These are phyloP conservation scores for Irpex sp. DNA, from an alignment of 1,284 basidiomycete species.

Conservation along the genomic window DNA sequence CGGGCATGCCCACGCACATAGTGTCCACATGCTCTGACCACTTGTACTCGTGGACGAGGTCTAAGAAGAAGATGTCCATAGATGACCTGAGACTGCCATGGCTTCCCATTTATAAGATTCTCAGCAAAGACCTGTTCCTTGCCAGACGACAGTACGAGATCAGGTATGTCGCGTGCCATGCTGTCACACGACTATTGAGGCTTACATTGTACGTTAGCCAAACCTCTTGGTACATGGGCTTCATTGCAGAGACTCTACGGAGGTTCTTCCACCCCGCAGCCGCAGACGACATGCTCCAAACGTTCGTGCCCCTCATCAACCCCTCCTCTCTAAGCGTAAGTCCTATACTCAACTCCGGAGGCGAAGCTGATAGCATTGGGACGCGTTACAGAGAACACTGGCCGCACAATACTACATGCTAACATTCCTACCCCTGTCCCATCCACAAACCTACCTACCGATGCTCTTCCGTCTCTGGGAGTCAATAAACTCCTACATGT, in stretches of 20 bases:
- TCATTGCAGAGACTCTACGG: conserved; percentile 78
- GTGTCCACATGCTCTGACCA: conserved; percentile 58
- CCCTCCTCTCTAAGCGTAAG: conserved; percentile 72
- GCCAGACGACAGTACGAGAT: conserved; percentile 82
- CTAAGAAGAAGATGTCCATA: conserved; percentile 74
- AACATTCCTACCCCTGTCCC: conserved; percentile 75
- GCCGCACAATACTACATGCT: conserved; percentile 80
- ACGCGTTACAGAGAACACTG: conserved; percentile 55
- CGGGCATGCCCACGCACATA: conserved; percentile 58
- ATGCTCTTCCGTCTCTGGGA: conserved; percentile 82
- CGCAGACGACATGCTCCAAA: conserved; percentile 86
- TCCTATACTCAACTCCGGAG: conserved; percentile 2
- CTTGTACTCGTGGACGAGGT: conserved; percentile 53
- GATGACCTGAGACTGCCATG: conserved; percentile 87
- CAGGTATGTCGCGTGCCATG: conserved; percentile 45
- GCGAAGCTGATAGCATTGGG: conserved; percentile 8
- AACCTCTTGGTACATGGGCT: conserved; percentile 81
- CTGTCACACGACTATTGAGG: not conserved
- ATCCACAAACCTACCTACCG: conserved; percentile 79
- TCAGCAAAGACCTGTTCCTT: conserved; percentile 82
- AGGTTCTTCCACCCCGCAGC: conserved; percentile 91
- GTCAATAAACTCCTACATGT: conserved; percentile 80
- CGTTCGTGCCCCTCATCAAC: conserved; percentile 76
- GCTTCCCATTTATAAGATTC: conserved; percentile 80
- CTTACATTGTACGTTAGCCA: conserved; percentile 42